Base-by-base conservation (phyloP, 345 rosid genomes). In the Dovyalis caffra region DNA sequence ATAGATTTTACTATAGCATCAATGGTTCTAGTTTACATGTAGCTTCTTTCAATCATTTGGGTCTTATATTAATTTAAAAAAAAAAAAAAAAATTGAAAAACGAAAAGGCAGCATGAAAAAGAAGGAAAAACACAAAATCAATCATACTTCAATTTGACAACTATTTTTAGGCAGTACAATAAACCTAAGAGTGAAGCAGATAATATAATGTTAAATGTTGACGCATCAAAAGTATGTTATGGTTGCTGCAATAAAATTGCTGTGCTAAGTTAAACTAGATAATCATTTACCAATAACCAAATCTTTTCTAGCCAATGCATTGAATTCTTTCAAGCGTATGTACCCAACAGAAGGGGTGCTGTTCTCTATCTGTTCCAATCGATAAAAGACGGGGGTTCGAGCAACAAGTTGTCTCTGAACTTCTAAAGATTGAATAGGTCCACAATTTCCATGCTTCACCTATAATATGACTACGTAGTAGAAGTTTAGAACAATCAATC, bases 401-500 rank as follows among this genome's bases (percentile, higher is more conserved):
- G 99, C 95, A 80, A 91, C 85, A 72, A 86, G 87, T 85, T 92
- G 95, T 78, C 99, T 88, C 80, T 90, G 97, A 74, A 95, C 87
- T 74, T 90, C 78, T 2, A 92, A 70, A 26, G 92, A 81, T 74
- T 88, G 88, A 82, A 75, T 58, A 77, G 97, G 88, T 80, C 97
- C 95, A 76, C 99, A 95, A 31, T 86, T 84, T 0, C 94, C 97
- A 90, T 92, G 99, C 85, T 85, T 95, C 76, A 92, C 94, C 99
- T 95, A 78, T 20, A 79, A 87, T 77, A 69, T 64, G 64, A 28
- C 58, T 67, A 0, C 1, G 14, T 43, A 10, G 11, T 11, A n/a
- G n/a, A n/a, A n/a, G n/a, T n/a, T 43, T 11, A 43, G 21, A 64
- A 26, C n/a, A 64, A 64, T 33, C 11, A 5, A 15, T 5, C 3